A percentile compares a stretch with the other conserved stretches of the same genome.
Conservation (phyloP, 352 stramenopile species). For the Globisporangium radiosum region DNA sequence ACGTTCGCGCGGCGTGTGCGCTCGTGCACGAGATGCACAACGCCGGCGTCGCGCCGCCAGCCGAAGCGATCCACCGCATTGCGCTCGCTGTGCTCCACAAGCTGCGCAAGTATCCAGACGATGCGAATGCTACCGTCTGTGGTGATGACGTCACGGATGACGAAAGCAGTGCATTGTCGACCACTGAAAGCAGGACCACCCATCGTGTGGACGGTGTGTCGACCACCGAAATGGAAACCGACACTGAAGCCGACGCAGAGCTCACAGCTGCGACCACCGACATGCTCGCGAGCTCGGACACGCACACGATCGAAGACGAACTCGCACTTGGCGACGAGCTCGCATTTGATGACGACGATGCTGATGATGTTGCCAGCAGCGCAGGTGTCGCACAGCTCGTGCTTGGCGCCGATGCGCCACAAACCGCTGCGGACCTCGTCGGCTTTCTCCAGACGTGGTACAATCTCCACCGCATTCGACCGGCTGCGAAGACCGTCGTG, state of each 20-base stretch:
- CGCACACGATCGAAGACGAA: conserved; percentile 42
- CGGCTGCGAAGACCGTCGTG: conserved; percentile 67
- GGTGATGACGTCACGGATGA: conserved; percentile 3
- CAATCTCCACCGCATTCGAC: conserved; percentile 68
- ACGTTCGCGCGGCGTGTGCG: conserved; percentile 44
- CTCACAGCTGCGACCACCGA: conserved; percentile 4
- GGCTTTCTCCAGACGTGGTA: conserved; percentile 84
- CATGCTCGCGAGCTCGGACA: conserved; percentile 35
- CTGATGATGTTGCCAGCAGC: conserved; percentile 3
- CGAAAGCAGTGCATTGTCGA: neutral
- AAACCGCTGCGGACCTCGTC: conserved; percentile 50
- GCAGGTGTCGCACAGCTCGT: conserved; percentile 12
- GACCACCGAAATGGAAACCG: too few relatives aligned
- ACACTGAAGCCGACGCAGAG: conserved; percentile 21
- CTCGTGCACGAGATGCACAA: conserved; percentile 83
- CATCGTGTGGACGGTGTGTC: too few relatives aligned
- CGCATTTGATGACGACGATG: conserved; percentile 33
- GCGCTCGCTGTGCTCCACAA: conserved; percentile 51
- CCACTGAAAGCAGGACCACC: too few relatives aligned
- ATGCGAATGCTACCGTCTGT: neutral
- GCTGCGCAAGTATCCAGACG: conserved; percentile 17
- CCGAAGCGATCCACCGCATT: conserved; percentile 69
- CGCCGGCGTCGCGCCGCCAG: conserved; percentile 47
- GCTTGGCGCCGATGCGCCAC: conserved; percentile 31
- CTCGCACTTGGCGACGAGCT: conserved; percentile 26